Base-by-base conservation (phyloP, 1,284 basidiomycete genomes). In the Cerioporus squamosus region DNA sequence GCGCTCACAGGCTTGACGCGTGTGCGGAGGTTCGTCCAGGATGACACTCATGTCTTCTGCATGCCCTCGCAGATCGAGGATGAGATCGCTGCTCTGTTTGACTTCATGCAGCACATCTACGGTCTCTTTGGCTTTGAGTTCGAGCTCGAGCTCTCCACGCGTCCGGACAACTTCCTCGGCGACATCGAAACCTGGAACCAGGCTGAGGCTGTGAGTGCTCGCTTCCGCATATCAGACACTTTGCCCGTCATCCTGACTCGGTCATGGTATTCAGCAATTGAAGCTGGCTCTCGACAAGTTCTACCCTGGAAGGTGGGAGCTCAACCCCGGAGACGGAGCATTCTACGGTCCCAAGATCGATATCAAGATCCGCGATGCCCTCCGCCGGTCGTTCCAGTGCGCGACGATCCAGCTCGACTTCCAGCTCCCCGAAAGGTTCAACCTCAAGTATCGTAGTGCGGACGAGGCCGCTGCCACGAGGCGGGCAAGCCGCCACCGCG, bases 401-500 rank as follows among this genome's bases (percentile, higher is more conserved):
- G 97, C 96, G 45, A 99, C 97, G 4, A 98, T 99, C 74, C 93
- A 99, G 77, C 92, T 99, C 65, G 97, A 99, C 80, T 99, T 98
- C 87, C 95, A 99, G 76, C 86, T 99, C 9, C 97, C 97, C n/a
- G 91, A 98, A 72, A 90, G 95, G 50, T 99, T 99, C 83, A 91
- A 97, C 76, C 84, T 99, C 63, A 91, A 91, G 71, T 99, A 95
- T 79, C 91, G 95, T 43, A 87, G 88, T 5, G 83, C 86, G 17
- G 88, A 89, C 52, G 89, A 90, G 58, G 78, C 80, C 18, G 76
- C 79, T 14, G 80, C 77, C 50, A 76, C 84, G 17, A 87, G 64
- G 59, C 62, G 43, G 62, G 59, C 48, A 82, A 79, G 62, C 80
- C 88, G 20, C 81, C 85, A 18, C 78, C 84, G 39, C 81, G 96